A percentile compares a stretch with the other conserved stretches of the same genome.
Evolutionary conservation across 2,329 filamentous ascomycete species (phyloP).

Genomic region (Penicillium sumatraense): DNA sequence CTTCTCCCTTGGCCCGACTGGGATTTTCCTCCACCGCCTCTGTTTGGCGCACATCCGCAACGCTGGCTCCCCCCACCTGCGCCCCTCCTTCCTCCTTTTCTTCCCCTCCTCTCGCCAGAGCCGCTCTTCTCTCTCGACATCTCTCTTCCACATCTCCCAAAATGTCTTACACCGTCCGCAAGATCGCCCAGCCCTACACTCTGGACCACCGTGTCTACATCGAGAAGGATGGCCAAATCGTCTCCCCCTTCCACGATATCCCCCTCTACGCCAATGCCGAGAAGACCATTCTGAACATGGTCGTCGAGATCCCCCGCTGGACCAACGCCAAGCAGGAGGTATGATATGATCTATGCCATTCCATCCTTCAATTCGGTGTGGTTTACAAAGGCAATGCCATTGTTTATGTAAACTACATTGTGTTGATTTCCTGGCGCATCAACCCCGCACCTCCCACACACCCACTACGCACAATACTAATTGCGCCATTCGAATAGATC

Average conservation of each 20-base stretch:
- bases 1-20: conserved; percentile 39
- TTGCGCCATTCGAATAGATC: conserved; percentile 64
- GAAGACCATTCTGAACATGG: conserved; percentile 97
- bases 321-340: conserved; percentile 99
- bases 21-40: conserved; percentile 40
- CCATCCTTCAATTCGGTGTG: background rate
- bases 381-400: background rate
- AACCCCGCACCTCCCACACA: background rate
- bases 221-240: conserved; percentile 91
- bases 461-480: conserved; percentile 26
- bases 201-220: conserved; percentile 97
- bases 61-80: conserved; percentile 48
- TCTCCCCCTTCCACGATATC: conserved; percentile 98
- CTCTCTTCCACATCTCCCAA: conserved; percentile 47
- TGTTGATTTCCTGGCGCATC: background rate
- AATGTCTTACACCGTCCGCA: conserved; percentile 74
- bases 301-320: conserved; percentile 99
- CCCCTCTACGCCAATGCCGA: conserved; percentile 96
- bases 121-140: conserved; percentile 53
- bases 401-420: background rate
- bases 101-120: conserved; percentile 38
- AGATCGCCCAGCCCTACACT: conserved; percentile 87
- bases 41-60: conserved; percentile 41
- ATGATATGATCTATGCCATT: conserved; percentile 36
- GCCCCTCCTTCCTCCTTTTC: conserved; percentile 35